Percentiles rank a stretch among this genome's conserved stretches.
Conservation (phyloP, 352 stramenopile genomes). For the Phytophthora tentaculata region DNA sequence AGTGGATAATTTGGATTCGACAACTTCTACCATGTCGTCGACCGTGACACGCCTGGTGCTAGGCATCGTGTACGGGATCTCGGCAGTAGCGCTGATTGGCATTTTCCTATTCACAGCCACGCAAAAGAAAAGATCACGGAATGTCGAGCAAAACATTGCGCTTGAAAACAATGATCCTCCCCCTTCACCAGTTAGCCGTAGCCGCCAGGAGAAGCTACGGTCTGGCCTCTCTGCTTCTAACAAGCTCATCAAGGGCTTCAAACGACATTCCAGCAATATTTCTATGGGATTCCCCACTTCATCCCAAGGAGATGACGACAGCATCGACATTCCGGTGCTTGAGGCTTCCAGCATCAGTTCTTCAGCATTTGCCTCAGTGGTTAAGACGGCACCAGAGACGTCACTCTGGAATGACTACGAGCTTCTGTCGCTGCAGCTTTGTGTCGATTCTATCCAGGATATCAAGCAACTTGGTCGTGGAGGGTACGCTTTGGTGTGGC, state of each 20-base stretch:
- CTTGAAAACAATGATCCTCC: neutral
- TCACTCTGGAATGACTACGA: slow-evolving; percentile 42
- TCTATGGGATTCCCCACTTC: slow-evolving; percentile 1
- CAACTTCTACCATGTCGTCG: neutral
- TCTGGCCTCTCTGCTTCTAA: neutral
- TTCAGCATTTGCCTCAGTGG: slow-evolving; percentile 11
- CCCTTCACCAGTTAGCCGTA: neutral
- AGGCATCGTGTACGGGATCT: slow-evolving; percentile 10
- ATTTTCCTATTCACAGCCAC: slow-evolving; percentile 1
- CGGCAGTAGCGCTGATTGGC: neutral
- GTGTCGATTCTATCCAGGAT: slow-evolving; percentile 34
- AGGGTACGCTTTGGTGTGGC: slow-evolving; percentile 37
- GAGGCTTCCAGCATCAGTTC: slow-evolving; percentile 8
- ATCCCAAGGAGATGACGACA: slow-evolving; percentile 3
- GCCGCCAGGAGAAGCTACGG: neutral
- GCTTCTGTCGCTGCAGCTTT: slow-evolving; percentile 33
- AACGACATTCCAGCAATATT: slow-evolving; percentile 2
- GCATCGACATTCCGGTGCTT: slow-evolving; percentile 5
- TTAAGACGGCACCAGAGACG: neutral
- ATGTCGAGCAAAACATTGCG: neutral
- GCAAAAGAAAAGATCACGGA: neutral
- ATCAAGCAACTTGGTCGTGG: slow-evolving; percentile 33
- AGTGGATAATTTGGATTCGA: slow-evolving; percentile 9
- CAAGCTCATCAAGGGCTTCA: neutral
- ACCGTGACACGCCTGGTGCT: slow-evolving; percentile 4